Conservation (phyloP, 192 early-diverging fungal genomes). For the Coemansia sp. region DNA sequence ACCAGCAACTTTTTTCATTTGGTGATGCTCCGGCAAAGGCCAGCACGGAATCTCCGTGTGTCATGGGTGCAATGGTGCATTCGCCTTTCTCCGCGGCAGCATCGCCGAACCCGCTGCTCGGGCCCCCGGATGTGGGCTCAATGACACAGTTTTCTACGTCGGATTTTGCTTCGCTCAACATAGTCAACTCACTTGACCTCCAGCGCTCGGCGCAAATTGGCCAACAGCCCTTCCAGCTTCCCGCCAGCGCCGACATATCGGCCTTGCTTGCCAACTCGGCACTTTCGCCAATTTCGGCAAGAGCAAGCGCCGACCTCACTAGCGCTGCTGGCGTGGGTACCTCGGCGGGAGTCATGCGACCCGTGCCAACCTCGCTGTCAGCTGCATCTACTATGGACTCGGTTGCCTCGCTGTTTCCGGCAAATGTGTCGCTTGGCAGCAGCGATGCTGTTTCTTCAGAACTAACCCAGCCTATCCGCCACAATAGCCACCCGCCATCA, state of each 20-base stretch:
- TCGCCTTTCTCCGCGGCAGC: constrained; percentile 19
- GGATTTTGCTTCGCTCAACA: constrained; percentile 43
- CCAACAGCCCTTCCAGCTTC: not conserved
- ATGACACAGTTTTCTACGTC: constrained; percentile 29
- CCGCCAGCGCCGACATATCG: constrained; percentile 1
- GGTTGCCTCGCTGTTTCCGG: constrained; percentile 10
- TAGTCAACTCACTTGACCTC: constrained; percentile 34
- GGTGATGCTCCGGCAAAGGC: not conserved
- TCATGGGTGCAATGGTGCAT: not conserved
- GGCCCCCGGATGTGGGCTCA: constrained; percentile 6
- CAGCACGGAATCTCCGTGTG: not conserved
- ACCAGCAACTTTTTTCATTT: constrained; percentile 11
- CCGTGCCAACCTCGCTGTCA: constrained; percentile 30
- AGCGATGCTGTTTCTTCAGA: not conserved
- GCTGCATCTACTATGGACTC: constrained; percentile 13
- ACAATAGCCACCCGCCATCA: constrained; percentile 33
- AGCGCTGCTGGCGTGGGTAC: not conserved
- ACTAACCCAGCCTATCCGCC: constrained; percentile 5
- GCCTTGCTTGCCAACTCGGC: constrained; percentile 12
- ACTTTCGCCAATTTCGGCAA: not conserved
- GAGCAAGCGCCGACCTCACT: not conserved
- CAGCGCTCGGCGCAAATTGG: constrained; percentile 8
- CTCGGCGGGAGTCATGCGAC: constrained; percentile 30
- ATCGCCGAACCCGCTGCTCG: constrained; percentile 33
- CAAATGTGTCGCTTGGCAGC: constrained; percentile 5